Percentiles rank a stretch among this genome's conserved stretches.
Evolutionary conservation across 352 stramenopile species (phyloP).

Genomic region (Blastocystis sp.): DNA sequence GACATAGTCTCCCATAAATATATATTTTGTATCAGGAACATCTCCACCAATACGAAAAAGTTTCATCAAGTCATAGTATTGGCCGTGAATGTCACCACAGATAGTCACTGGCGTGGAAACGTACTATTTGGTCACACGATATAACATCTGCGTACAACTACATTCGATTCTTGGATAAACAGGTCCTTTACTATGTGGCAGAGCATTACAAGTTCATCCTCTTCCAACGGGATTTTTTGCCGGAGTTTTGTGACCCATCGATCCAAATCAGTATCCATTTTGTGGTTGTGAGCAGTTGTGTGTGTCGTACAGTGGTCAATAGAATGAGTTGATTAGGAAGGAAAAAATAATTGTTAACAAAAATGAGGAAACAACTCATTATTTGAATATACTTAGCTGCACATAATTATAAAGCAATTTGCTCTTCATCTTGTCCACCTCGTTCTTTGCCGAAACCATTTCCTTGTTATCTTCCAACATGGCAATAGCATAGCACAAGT

Average conservation of each 20-base stretch:
- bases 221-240: neutral
- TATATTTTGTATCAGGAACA: slow-evolving; percentile 78
- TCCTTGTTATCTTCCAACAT: neutral
- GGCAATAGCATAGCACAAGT: neutral
- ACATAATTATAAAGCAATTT: neutral
- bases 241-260: neutral
- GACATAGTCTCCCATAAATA: slow-evolving; percentile 84
- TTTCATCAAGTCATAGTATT: slow-evolving; percentile 81
- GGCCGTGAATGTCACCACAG: slow-evolving; percentile 80
- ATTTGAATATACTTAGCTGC: neutral
- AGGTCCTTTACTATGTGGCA: neutral
- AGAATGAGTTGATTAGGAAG: neutral
- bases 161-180: neutral
- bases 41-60: slow-evolving; percentile 78
- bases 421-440: neutral
- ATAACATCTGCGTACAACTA: neutral
- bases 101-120: slow-evolving; percentile 77
- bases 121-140: neutral
- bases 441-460: neutral
- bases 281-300: neutral
- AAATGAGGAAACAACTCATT: neutral
- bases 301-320: neutral
- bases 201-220: neutral
- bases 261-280: neutral
- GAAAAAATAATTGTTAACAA: neutral